Base-by-base conservation (phyloP, 2,329 filamentous ascomycete species). In the Apiospora phragmitis region DNA sequence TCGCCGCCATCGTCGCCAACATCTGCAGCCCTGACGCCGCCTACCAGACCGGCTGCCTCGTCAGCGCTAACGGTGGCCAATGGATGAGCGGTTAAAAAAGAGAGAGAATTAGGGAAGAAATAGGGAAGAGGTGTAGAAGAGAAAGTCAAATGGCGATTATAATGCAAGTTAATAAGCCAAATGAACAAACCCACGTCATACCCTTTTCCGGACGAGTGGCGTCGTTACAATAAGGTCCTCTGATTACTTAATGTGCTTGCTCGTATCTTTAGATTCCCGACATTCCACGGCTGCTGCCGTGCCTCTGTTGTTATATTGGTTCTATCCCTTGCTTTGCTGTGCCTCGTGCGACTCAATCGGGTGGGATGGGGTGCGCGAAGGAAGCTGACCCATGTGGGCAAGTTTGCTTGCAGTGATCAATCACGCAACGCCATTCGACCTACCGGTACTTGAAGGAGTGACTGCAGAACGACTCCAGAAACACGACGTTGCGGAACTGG, bases 1-100 rank as follows among this genome's bases (percentile, higher is more conserved):
- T 93, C 80, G 92, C 91, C 0, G 91, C 91, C 1, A 87, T 92
- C 6, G 88, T 93, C 65, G 91, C 87, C 11, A 92, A 93, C 90
- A 82, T 93, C 51, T 93, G 91, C 78, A 87, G 87, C 8, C 85
- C 86, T 14, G 91, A 93, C 79, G 86, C 85, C 49, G 87, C 85
- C 2, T 93, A 91, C 91, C 90, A 89, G 71, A 93, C 91, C 1
- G 92, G 92, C 4, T 91, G 88, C 76, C 87, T 93, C 42, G 85
- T 93, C n/a, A 92, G 89, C 80, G 91, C 91, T 18, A 93, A 93
- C 75, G 91, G 91, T 3, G 82, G 83, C 26, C 67, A 73, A 43
- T 72, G 70, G 70, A 68, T 72, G 62, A 72, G 68, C 67, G 21
- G 29, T 21, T 68, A 55, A n/a, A 21, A 16, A 45, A 6, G 42